These are phyloP conservation scores for Entomortierella chlamydospora DNA, from an alignment of 192 early-diverging fungal species.

Conservation along the genomic window DNA sequence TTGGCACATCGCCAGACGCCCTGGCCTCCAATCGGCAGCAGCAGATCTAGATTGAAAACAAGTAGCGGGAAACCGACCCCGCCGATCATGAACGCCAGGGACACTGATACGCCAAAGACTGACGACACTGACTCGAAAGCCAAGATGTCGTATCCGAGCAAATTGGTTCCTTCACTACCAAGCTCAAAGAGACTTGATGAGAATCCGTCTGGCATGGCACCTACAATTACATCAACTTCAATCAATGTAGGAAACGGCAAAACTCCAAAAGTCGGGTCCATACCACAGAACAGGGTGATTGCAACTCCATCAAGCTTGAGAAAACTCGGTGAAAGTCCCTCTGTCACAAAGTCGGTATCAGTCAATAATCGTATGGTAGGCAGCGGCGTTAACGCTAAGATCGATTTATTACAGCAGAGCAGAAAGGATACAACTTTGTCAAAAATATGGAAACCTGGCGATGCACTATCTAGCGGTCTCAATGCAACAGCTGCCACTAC, in stretches of 20 bases:
- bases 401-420: neutral
- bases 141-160: too few relatives aligned
- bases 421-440: neutral
- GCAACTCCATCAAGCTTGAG: too few relatives aligned
- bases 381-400: neutral
- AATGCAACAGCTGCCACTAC: neutral
- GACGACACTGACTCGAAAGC: too few relatives aligned
- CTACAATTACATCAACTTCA: neutral
- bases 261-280: too few relatives aligned
- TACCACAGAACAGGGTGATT: too few relatives aligned
- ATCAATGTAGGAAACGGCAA: too few relatives aligned
- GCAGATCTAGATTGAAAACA: neutral
- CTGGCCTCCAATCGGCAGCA: neutral
- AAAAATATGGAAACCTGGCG: neutral
- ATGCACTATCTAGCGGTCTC: neutral
- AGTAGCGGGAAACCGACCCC: neutral
- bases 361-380: neutral
- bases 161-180: too few relatives aligned
- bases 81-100: neutral
- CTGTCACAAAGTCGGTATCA: too few relatives aligned
- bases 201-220: neutral
- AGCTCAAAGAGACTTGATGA: too few relatives aligned
- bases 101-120: neutral
- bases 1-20: slow-evolving; percentile 70
- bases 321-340: too few relatives aligned